Conservation (phyloP, 768 basidiomycete genomes). For the Pleurotus eryngii region DNA sequence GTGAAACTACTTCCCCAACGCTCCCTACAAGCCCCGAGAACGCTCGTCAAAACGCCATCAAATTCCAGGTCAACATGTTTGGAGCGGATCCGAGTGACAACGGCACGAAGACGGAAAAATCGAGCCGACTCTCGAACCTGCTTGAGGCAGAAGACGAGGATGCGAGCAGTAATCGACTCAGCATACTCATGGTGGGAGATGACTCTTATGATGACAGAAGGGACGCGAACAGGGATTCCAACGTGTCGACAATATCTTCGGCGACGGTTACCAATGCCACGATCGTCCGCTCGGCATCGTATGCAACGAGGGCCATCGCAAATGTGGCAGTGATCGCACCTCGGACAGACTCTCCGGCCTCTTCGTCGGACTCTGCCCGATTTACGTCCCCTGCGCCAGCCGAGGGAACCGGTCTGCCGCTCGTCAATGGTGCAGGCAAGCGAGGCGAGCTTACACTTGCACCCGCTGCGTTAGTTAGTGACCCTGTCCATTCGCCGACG, state of each 20-base stretch:
- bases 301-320: conserved; percentile 51
- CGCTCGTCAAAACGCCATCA: neutral
- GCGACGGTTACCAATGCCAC: conserved; percentile 39
- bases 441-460: neutral
- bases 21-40: conserved; percentile 18
- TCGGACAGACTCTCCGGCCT: neutral
- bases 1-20: conserved; percentile 24
- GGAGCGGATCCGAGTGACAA: neutral
- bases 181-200: conserved; percentile 1
- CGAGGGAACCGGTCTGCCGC: conserved; percentile 11
- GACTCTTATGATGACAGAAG: conserved; percentile 14
- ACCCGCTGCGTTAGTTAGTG: neutral
- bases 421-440: conserved; percentile 10
- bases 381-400: conserved; percentile 8
- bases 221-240: conserved; percentile 39
- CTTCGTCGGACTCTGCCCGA: neutral
- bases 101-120: neutral
- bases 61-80: conserved; percentile 8
- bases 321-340: conserved; percentile 36
- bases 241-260: conserved; percentile 39
- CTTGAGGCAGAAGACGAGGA: neutral
- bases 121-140: neutral
- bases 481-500: neutral
- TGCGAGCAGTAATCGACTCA: conserved; percentile 1
- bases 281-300: conserved; percentile 42